A percentile compares a stretch with the other conserved stretches of the same genome.
Conservation (phyloP, 805 yeast species). For the Yarrowia osloensis region DNA sequence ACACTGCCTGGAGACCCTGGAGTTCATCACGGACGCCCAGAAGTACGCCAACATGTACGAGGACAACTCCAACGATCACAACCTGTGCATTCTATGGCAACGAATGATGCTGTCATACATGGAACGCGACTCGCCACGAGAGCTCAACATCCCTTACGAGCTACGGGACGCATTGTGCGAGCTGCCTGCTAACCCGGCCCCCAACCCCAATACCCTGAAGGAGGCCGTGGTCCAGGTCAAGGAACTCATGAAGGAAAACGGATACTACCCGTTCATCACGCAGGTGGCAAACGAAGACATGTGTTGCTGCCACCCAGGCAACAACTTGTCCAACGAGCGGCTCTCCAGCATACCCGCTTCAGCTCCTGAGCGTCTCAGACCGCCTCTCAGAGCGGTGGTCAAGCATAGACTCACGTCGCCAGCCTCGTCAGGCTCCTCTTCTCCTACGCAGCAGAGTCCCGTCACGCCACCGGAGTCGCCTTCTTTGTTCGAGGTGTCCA, state of each 20-base stretch:
- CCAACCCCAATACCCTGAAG: constrained; percentile 35
- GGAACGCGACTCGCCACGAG: constrained; percentile 37
- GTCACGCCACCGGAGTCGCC: constrained; percentile 26
- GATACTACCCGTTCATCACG: constrained; percentile 38
- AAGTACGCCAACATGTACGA: constrained; percentile 34
- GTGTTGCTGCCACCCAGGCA: constrained; percentile 11
- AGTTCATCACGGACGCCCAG: constrained; percentile 40
- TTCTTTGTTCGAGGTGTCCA: constrained; percentile 11
- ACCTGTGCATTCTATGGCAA: constrained; percentile 36
- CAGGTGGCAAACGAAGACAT: constrained; percentile 18
- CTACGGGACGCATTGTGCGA: constrained; percentile 37
- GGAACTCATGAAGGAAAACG: constrained; percentile 40
- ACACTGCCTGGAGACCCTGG: constrained; percentile 42
- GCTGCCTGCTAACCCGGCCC: constrained; percentile 22
- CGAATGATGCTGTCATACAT: constrained; percentile 39
- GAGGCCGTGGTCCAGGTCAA: constrained; percentile 35
- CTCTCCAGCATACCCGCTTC: background rate
- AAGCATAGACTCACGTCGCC: constrained; percentile 23
- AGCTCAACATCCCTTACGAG: constrained; percentile 40
- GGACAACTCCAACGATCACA: background rate
- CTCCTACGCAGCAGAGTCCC: constrained; percentile 25
- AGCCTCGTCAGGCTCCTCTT: constrained; percentile 20
- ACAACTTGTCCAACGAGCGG: constrained; percentile 11
- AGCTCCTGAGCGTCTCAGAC: constrained; percentile 8
- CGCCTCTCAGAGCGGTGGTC: constrained; percentile 2